These are phyloP conservation scores for Saccharum spontaneum DNA, from an alignment of 176 grass and related monocot genomes.

Conservation along the genomic window DNA sequence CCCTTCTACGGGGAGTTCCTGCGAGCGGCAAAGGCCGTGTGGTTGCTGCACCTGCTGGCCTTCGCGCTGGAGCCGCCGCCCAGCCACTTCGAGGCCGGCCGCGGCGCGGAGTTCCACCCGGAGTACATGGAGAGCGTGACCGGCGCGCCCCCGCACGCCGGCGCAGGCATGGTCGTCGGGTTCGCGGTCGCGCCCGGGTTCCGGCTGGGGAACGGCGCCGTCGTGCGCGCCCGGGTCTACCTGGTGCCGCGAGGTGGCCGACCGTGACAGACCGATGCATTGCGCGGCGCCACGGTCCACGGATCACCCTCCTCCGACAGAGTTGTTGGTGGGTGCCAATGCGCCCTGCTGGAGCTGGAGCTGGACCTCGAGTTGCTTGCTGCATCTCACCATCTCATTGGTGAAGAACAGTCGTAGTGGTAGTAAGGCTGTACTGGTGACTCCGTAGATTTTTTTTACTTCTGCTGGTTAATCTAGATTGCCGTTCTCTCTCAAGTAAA, in stretches of 20 bases:
- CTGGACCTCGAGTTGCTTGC: background rate
- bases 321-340: background rate
- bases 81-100: conserved; percentile 84
- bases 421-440: background rate
- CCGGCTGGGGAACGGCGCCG: conserved; percentile 59
- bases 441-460: conserved; percentile 9
- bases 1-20: conserved; percentile 91
- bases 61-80: conserved; percentile 92
- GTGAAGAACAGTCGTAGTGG: background rate
- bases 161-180: conserved; percentile 60
- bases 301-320: background rate
- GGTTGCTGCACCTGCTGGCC: conserved; percentile 91
- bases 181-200: conserved; percentile 85
- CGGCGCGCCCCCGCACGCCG: conserved; percentile 22
- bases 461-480: background rate
- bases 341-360: conserved; percentile 3
- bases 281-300: background rate
- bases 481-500: background rate
- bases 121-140: conserved; percentile 95
- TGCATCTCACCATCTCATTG: conserved; percentile 9
- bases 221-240: conserved; percentile 86
- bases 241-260: conserved; percentile 56
- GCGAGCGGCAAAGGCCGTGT: conserved; percentile 79
- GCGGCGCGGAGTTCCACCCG: conserved; percentile 74
- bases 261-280: conserved; percentile 30